Conservation (phyloP, 2,329 filamentous ascomycete genomes). For the Penicillium expansum region DNA sequence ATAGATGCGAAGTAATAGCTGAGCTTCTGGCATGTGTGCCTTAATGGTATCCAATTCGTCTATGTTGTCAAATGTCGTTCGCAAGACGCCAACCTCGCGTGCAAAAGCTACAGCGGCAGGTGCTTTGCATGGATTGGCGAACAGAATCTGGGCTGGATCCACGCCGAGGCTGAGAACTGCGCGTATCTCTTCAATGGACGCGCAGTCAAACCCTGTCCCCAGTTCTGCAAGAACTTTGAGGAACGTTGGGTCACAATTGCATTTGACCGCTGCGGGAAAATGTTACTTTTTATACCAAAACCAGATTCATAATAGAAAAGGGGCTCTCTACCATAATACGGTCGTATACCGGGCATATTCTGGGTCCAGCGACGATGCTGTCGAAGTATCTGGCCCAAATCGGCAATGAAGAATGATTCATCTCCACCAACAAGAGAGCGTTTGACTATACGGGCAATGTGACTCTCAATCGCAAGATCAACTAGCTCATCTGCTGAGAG, state of each 20-base stretch:
- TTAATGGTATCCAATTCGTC: slow-evolving; percentile 30
- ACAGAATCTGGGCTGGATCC: slow-evolving; percentile 26
- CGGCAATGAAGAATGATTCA: slow-evolving; percentile 24
- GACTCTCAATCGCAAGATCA: slow-evolving; percentile 16
- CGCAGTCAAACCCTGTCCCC: slow-evolving; percentile 30
- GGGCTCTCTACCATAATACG: slow-evolving; percentile 21
- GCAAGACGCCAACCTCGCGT: slow-evolving; percentile 12
- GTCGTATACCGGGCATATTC: slow-evolving; percentile 16
- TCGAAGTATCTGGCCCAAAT: slow-evolving; percentile 16
- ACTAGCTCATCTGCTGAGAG: slow-evolving; percentile 7
- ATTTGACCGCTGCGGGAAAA: slow-evolving; percentile 27
- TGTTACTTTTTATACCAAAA: not conserved
- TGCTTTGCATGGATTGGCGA: slow-evolving; percentile 30
- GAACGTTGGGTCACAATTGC: slow-evolving; percentile 27
- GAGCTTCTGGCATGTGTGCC: slow-evolving; percentile 16
- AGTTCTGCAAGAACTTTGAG: slow-evolving; percentile 23
- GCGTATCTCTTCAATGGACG: slow-evolving; percentile 26
- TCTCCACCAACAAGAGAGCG: slow-evolving; percentile 9
- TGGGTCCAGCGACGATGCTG: slow-evolving; percentile 22
- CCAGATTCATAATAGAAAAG: no score
- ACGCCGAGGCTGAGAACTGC: slow-evolving; percentile 22
- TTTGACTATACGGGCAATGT: slow-evolving; percentile 5
- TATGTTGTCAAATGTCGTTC: slow-evolving; percentile 30
- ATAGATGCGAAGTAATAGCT: slow-evolving; percentile 26
- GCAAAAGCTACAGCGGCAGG: slow-evolving; percentile 21